These are phyloP conservation scores for Zizania palustris DNA, from an alignment of 202 grass and related monocot species.

Conservation along the genomic window DNA sequence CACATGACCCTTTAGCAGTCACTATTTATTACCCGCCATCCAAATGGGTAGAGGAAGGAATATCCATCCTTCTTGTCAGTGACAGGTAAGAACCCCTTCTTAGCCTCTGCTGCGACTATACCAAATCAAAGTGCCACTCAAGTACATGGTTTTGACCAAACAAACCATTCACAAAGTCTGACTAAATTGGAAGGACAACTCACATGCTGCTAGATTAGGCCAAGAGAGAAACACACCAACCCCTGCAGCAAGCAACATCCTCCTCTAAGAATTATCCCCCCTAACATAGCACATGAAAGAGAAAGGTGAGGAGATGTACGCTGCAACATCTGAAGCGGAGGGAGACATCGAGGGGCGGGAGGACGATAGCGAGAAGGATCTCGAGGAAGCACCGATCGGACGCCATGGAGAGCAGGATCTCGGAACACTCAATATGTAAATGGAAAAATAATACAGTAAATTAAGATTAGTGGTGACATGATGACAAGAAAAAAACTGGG, in stretches of 20 bases:
- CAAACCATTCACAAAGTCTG: not conserved
- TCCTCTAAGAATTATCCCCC: conserved; percentile 48
- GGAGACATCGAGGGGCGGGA: no score
- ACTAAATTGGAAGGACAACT: conserved; percentile 36
- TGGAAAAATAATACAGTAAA: no score
- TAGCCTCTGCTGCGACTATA: conserved; percentile 89
- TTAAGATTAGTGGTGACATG: no score
- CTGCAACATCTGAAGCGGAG: no score
- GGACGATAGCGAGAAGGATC: no score
- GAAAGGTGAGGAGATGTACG: no score
- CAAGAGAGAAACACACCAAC: conserved; percentile 47
- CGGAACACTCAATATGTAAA: no score
- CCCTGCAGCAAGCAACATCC: conserved; percentile 62
- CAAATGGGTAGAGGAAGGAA: conserved; percentile 86
- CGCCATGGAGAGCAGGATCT: no score
- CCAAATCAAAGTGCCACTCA: conserved; percentile 79
- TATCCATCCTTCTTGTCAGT: conserved; percentile 72
- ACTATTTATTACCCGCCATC: conserved; percentile 74
- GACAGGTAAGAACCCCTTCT: conserved; percentile 79
- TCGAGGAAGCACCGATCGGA: no score
- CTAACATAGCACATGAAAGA: not conserved
- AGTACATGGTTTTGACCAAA: conserved; percentile 42
- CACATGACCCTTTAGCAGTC: not conserved
- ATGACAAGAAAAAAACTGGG: no score
- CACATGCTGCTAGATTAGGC: conserved; percentile 63